A percentile compares a stretch with the other conserved stretches of the same genome.
These are phyloP conservation scores for Candida nitratophila DNA, from an alignment of 805 yeast genomes.

Conservation along the genomic window DNA sequence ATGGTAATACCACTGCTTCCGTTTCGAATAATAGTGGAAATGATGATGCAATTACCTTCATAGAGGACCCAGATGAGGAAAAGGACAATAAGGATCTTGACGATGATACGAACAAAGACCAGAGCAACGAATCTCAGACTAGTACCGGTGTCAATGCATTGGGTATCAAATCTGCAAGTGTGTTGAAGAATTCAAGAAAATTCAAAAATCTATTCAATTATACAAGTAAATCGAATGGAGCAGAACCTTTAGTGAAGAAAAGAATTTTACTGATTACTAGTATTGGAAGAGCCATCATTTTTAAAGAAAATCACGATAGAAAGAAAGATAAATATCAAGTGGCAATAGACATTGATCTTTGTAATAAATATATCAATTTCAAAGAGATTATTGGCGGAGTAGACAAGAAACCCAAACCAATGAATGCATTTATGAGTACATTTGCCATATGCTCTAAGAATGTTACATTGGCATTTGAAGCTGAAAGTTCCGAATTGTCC, in stretches of 20 bases:
- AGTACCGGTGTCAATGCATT: too few species aligned
- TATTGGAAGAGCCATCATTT: constrained; percentile 55
- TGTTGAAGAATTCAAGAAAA: constrained; percentile 3
- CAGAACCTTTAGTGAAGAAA: constrained; percentile 26
- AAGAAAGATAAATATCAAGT: constrained; percentile 37
- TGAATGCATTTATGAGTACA: constrained; percentile 32
- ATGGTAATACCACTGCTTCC: constrained; percentile 1
- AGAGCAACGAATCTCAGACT: too few species aligned
- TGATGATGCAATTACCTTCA: constrained; percentile 22
- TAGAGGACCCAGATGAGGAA: constrained; percentile 11
- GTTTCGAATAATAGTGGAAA: constrained; percentile 3
- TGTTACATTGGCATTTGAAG: constrained; percentile 51
- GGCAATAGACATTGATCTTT: constrained; percentile 46
- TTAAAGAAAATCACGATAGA: constrained; percentile 32
- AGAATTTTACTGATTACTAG: constrained; percentile 54
- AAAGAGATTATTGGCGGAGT: constrained; percentile 45
- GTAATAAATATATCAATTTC: constrained; percentile 44
- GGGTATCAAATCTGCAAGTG: not conserved
- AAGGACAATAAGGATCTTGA: constrained; percentile 12
- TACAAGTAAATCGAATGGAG: constrained; percentile 2
- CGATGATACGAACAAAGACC: constrained; percentile 1
- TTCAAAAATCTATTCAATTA: constrained; percentile 24
- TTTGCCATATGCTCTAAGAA: constrained; percentile 54
- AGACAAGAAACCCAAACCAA: constrained; percentile 24
- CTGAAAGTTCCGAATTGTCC: constrained; percentile 41